These are phyloP conservation scores for Apiotrichum siamense DNA, from an alignment of 1,284 basidiomycete genomes.

Conservation along the genomic window DNA sequence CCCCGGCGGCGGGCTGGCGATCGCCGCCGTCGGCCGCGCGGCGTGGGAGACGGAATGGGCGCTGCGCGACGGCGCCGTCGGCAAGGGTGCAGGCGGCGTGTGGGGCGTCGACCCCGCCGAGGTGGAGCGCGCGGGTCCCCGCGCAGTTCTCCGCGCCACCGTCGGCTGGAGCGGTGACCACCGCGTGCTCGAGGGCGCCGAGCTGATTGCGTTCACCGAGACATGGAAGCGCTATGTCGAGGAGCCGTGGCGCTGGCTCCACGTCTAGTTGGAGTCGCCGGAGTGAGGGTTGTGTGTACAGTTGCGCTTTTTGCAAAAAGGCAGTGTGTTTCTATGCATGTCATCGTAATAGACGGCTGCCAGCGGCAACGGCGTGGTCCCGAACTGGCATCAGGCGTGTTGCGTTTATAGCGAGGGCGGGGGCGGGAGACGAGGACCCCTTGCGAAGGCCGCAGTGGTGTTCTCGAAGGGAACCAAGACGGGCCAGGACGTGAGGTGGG, in stretches of 20 bases:
- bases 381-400: too few relatives aligned
- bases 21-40: conserved; percentile 81
- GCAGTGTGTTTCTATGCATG: too few relatives aligned
- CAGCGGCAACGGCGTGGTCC: too few relatives aligned
- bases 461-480: too few relatives aligned
- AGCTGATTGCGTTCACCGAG: conserved; percentile 84
- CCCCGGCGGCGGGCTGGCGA: conserved; percentile 81
- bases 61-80: conserved; percentile 9
- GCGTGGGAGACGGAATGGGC: conserved; percentile 54
- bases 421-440: too few relatives aligned
- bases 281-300: too few relatives aligned
- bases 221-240: conserved; percentile 81
- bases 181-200: conserved; percentile 78
- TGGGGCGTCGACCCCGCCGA: conserved; percentile 52
- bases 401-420: too few relatives aligned
- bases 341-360: too few relatives aligned
- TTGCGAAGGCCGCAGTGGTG: too few relatives aligned
- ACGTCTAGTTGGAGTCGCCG: conserved; percentile 12
- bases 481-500: too few relatives aligned
- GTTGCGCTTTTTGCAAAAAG: too few relatives aligned
- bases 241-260: conserved; percentile 57
- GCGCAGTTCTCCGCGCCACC: conserved; percentile 60
- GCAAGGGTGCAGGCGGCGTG: conserved; percentile 33
- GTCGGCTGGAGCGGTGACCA: conserved; percentile 88
- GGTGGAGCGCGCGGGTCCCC: conserved; percentile 52